Conservation (phyloP, 1,139 yeast genomes). For the Zygosaccharomyces sapae region DNA sequence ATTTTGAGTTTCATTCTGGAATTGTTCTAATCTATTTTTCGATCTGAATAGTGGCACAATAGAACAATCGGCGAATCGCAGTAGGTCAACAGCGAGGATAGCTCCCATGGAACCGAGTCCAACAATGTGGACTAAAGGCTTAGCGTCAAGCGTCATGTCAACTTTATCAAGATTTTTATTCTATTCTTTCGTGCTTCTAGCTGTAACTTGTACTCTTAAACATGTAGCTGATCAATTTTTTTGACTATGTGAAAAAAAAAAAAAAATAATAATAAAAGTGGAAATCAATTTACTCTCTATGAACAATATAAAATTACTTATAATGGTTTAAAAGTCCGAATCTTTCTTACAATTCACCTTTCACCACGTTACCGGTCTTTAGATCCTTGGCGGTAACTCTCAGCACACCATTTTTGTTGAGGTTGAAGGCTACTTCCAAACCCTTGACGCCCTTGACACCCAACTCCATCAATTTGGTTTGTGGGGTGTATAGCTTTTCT, state of each 20-base stretch:
- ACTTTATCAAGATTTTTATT: background rate
- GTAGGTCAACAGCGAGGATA: slow-evolving; percentile 29
- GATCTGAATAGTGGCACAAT: slow-evolving; percentile 34
- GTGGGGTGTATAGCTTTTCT: slow-evolving; percentile 71
- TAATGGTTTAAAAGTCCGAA: background rate
- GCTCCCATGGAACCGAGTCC: slow-evolving; percentile 37
- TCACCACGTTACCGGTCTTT: slow-evolving; percentile 51
- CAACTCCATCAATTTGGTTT: slow-evolving; percentile 72
- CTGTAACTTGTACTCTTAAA: no score
- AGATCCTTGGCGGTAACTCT: slow-evolving; percentile 81
- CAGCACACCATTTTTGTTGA: slow-evolving; percentile 78
- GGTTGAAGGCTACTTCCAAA: slow-evolving; percentile 77
- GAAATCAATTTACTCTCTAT: slow-evolving; percentile 6
- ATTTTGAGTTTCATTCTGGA: slow-evolving; percentile 28
- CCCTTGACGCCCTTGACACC: slow-evolving; percentile 72
- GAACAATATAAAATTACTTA: background rate
- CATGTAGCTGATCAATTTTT: no score
- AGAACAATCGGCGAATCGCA: slow-evolving; percentile 21
- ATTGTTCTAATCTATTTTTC: slow-evolving; percentile 28
- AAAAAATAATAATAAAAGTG: background rate
- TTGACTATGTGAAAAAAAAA: background rate
- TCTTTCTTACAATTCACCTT: slow-evolving; percentile 32
- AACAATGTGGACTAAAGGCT: slow-evolving; percentile 28
- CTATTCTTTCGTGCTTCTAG: background rate
- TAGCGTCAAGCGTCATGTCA: slow-evolving; percentile 20